Evolutionary conservation across 2,329 filamentous ascomycete species (phyloP), one percentile per base, ranked within the genome.

Genomic region (Cercospora sp.): DNA sequence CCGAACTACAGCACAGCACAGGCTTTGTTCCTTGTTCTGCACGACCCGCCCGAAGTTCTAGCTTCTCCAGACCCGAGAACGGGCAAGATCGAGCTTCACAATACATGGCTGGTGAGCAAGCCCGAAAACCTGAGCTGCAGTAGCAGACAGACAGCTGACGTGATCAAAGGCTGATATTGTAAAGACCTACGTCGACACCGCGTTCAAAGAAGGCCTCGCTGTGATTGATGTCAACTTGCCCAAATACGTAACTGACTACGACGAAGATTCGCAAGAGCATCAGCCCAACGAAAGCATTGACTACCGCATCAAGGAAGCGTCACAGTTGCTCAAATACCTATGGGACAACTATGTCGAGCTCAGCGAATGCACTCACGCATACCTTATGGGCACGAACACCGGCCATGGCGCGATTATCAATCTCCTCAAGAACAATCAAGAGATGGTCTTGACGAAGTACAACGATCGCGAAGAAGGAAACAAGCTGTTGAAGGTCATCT

Each of bases 271-370:
- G 21, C 75, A 77, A 16, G 75, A 75, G 16, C 80, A 81, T 65
- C 68, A 81, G 72, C 73, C 80, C 77, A 65, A 87, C 87, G 78
- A 89, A 87, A 69, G 75, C 21, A 68, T 76, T 13, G 77, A 79
- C 30, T 69, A 72, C 62, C 78, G 82, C 37, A 77, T 76, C 8
- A 78, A 78, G 26, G 83, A 84, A 64, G 86, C 85, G 0, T 88
- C 91, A 70, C 89, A 94, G 69, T 82, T 97, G 10, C 88, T 94
- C 4, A 89, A 87, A 69, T 98, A 97, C 76, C 83, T 99, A 13
- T 99, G 95, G 95, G 94, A 97, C 74, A 99, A 99, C 77, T 97
- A 97, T 76, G 88, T 99, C 21, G 92, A 97, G 83, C 89, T 89
- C 61, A 86, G 83, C 65, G 83, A 90, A 2, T 84, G 87, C 0